phyloP scores from a whole-genome alignment of 345 rosid genomes.

The Lumnitzera racemosa region DNA sequence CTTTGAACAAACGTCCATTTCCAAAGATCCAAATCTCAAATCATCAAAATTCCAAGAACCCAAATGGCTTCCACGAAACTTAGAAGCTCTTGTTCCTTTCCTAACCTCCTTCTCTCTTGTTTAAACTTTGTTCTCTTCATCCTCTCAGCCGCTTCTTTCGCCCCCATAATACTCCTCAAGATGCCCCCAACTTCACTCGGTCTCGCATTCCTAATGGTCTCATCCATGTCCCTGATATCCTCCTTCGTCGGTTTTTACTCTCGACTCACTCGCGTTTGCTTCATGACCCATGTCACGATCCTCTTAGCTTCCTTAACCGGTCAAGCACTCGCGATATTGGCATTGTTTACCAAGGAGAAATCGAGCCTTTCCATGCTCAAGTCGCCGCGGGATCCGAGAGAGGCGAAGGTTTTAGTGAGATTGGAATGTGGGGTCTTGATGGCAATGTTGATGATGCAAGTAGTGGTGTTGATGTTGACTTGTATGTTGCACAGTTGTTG shows the following conservation, averaged over 20 bases:
- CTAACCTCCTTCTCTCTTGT: slow-evolving; percentile 42
- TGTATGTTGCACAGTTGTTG: slow-evolving; percentile 37
- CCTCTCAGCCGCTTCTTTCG: slow-evolving; percentile 41
- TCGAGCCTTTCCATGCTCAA: slow-evolving; percentile 39
- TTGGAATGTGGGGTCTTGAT: slow-evolving; percentile 51
- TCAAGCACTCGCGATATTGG: slow-evolving; percentile 27
- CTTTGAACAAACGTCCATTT: no score
- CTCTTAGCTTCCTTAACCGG: slow-evolving; percentile 39
- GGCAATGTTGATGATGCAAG: slow-evolving; percentile 45
- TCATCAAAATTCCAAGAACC: not conserved
- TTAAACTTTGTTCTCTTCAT: slow-evolving; percentile 41
- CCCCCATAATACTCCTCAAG: slow-evolving; percentile 41
- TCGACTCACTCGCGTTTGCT: slow-evolving; percentile 32
- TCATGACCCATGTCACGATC: slow-evolving; percentile 42
- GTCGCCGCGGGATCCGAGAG: slow-evolving; percentile 39
- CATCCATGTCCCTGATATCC: slow-evolving; percentile 39
- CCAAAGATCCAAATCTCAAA: no score
- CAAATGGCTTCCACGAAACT: slow-evolving; percentile 31
- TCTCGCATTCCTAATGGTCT: slow-evolving; percentile 35
- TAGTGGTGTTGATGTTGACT: slow-evolving; percentile 35
- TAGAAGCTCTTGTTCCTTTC: slow-evolving; percentile 50
- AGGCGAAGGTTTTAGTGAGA: slow-evolving; percentile 56
- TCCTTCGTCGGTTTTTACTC: slow-evolving; percentile 45
- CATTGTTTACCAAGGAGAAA: slow-evolving; percentile 38
- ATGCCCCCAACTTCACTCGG: slow-evolving; percentile 54